A percentile compares a stretch with the other conserved stretches of the same genome.
Conservation (phyloP, 225 moss, liverwort and hornwort species). For the Pseudisothecium myosuroides region DNA sequence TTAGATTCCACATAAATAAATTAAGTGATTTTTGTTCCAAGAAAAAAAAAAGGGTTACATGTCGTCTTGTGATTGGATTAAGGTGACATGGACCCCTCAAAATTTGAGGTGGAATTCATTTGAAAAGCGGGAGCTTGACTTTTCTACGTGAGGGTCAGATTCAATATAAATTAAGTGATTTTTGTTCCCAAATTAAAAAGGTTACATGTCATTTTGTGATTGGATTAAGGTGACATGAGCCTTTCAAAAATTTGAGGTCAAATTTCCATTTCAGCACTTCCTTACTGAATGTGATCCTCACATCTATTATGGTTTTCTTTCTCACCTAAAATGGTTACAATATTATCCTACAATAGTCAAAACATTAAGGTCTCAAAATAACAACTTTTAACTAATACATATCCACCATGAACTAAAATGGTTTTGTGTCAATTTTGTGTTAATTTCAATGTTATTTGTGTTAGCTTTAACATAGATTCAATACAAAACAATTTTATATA, state of each 20-base stretch:
- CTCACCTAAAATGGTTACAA: background rate
- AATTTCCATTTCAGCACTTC: background rate
- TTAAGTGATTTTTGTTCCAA: background rate
- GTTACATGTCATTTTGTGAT: background rate
- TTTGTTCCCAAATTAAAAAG: no score
- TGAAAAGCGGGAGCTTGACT: background rate
- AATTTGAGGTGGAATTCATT: background rate
- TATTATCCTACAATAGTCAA: background rate
- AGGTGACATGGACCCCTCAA: background rate
- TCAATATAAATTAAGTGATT: background rate
- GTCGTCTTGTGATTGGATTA: background rate
- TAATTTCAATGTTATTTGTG: background rate
- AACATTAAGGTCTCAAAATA: background rate
- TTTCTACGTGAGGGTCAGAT: background rate
- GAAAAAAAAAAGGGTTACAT: no score
- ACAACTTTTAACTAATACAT: background rate
- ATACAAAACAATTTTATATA: background rate
- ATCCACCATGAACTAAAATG: background rate
- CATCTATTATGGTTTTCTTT: fast-evolving
- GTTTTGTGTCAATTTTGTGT: background rate
- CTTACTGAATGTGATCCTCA: background rate
- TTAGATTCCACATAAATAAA: no score
- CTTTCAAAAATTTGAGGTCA: background rate
- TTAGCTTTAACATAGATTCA: background rate
- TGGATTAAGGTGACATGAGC: background rate